Evolutionary conservation across 2,329 filamentous ascomycete species (phyloP).

Genomic region (Cladosporium austrohemisphaericum): DNA sequence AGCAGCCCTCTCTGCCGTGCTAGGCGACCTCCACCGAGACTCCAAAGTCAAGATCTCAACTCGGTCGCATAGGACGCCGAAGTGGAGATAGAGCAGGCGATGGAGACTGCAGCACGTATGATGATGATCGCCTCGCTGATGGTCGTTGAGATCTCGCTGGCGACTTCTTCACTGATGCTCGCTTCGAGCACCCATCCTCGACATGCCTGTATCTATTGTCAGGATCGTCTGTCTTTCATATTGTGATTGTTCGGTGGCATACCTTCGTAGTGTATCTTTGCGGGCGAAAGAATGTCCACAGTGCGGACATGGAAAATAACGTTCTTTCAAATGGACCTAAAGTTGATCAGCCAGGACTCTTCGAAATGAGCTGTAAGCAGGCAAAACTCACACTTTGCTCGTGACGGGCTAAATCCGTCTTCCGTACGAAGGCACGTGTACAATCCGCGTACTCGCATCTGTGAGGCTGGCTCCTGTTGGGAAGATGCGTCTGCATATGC

Average conservation of each 20-base stretch:
- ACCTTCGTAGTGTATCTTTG: conserved; percentile 65
- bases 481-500: conserved; percentile 80
- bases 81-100: conserved; percentile 4
- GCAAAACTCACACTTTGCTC: conserved; percentile 47
- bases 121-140: not conserved
- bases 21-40: conserved; percentile 4
- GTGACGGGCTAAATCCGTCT: conserved; percentile 68
- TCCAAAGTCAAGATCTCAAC: not conserved
- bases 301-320: conserved; percentile 65
- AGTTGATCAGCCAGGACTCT: conserved; percentile 15
- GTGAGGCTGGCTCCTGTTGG: conserved; percentile 66
- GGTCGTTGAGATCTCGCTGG: not conserved
- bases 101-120: not conserved
- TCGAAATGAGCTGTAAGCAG: conserved; percentile 34
- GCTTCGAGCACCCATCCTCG: conserved; percentile 70
- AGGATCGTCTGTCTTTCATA: conserved; percentile 16
- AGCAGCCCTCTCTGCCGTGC: not conserved
- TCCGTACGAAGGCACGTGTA: conserved; percentile 72
- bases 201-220: conserved; percentile 55
- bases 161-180: conserved; percentile 36
- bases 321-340: conserved; percentile 69
- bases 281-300: conserved; percentile 71
- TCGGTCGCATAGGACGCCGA: not conserved
- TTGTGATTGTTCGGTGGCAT: not conserved
- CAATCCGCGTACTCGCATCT: conserved; percentile 64